Evolutionary conservation across 2,329 filamentous ascomycete species (phyloP).

Genomic region (Coniella lustricola): DNA sequence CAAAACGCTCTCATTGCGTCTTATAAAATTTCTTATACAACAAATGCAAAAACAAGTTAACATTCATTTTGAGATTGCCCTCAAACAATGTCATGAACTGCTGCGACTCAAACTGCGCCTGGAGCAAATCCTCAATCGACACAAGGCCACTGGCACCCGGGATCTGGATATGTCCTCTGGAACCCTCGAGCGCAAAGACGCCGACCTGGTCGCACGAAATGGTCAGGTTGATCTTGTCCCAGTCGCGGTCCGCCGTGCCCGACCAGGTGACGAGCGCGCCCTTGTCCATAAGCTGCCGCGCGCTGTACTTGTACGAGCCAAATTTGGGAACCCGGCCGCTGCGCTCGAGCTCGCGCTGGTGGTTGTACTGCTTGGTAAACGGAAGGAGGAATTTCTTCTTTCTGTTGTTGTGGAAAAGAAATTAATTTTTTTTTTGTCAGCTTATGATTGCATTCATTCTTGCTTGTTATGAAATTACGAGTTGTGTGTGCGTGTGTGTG

Average conservation of each 20-base stretch:
- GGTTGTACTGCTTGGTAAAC: slow-evolving; percentile 98
- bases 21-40: slow-evolving; percentile 98
- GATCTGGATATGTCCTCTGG: slow-evolving; percentile 87
- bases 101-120: slow-evolving; percentile 94
- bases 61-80: slow-evolving; percentile 77
- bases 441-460: too few relatives aligned
- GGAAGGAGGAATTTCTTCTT: slow-evolving; percentile 92
- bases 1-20: slow-evolving; percentile 47
- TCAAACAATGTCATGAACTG: slow-evolving; percentile 96
- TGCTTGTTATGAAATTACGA: too few relatives aligned
- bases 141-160: slow-evolving; percentile 85
- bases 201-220: slow-evolving; percentile 92
- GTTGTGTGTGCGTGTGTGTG: too few relatives aligned
- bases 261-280: slow-evolving; percentile 91
- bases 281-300: slow-evolving; percentile 81
- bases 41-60: slow-evolving; percentile 92
- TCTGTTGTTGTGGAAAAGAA: slow-evolving; percentile 31
- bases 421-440: too few relatives aligned
- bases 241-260: slow-evolving; percentile 74
- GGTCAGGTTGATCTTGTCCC: slow-evolving; percentile 88
- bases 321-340: slow-evolving; percentile 94
- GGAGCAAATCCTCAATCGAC: slow-evolving; percentile 84
- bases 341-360: slow-evolving; percentile 90
- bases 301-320: slow-evolving; percentile 95
- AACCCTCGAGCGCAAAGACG: slow-evolving; percentile 87